Base-by-base conservation (phyloP, 306 rosid genomes). In the Senna siamea region DNA sequence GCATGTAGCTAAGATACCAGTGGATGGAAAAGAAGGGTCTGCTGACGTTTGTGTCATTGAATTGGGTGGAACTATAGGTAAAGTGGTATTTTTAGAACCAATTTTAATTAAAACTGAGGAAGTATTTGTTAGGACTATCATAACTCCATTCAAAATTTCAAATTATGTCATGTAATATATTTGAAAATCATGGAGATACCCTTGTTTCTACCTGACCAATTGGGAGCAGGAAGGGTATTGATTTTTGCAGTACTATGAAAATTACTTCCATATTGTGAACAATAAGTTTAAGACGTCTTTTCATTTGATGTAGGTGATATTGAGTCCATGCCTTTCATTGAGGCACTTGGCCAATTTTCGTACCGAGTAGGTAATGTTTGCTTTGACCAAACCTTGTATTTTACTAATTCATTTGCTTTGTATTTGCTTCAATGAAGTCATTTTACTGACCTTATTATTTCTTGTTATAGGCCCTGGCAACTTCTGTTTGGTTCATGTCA, bases 41-140 rank as follows among this genome's bases (percentile, higher is more conserved):
- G 89, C 96, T 37, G 96, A 90, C 80, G 93, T 90, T 46, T 90
- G 96, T 86, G 93, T 90, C 69, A 84, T 90, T 61, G 96, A 90
- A 74, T 82, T 90, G 85, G 96, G 96, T 75, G 96, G 96, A 82
- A 90, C 96, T 72, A 90, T 90, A 74, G 96, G 96, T 87, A 76
- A 66, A 83, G 44, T 82, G 81, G 83, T 77, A 62, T 79, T 77
- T 34, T 55, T 19, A 32, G 17, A 52, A 32, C 41, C 50, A 14
- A 3, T 61, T 76, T 63, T 38, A 35, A 52, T 38, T 37, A 23
- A 15, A 58, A 48, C 23, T 41, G 4, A 15, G 7, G 30, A 37
- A 26, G 32, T 38, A 46, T 47, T 22, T 37, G 66, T 19, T 34
- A 57, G 26, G 18, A 38, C 38, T 38, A 28, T 44, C 44, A 51